Base-by-base conservation (phyloP, 345 rosid genomes). In the Linum lewisii region DNA sequence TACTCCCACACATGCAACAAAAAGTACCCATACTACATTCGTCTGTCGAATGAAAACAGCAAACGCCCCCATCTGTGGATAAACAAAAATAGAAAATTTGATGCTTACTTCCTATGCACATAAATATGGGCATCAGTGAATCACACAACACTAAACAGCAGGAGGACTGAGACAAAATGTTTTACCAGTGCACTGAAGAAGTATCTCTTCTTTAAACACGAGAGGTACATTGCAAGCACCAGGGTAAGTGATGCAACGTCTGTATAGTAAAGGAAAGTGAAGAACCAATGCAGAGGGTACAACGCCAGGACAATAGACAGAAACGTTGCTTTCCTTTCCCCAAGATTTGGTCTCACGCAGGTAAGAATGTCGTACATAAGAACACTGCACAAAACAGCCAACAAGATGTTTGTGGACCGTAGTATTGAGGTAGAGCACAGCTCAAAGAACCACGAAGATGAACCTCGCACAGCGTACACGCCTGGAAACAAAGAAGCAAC, bases 201-300 rank as follows among this genome's bases (percentile, higher is more conserved):
- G 79, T 79, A 83, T 74, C 81, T 78, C 85, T 67, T 82, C 74
- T 77, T 89, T 81, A 84, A 74, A 69, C 84, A 84, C 65, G 91
- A 69, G 44, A 87, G 91, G 77, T 93, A 82, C 99, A 87, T 85
- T 3, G 90, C 87, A 58, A 93, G 92, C 71, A 87, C 91, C 7
- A 77, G 69, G 21, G 95, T 81, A 19, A 93, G 79, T 20, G 99
- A 89, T 23, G 88, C 95, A 75, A 85, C 94, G 78, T 89, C 99
- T 36, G 99, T 93, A 54, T 93, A 93, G 76, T 89, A 89, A 63
- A 93, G 87, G 74, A 87, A 93, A 61, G 84, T 76, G 81, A 87
- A 89, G 81, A 93, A 93, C 92, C 94, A 93, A 54, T 93, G 95
- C 50, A 93, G 84, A 32, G 97, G 99, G 63, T 89, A 87, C 69